Evolutionary conservation across 208 protist species (phyloP).

Genomic region (Wallacemonas sp.): DNA sequence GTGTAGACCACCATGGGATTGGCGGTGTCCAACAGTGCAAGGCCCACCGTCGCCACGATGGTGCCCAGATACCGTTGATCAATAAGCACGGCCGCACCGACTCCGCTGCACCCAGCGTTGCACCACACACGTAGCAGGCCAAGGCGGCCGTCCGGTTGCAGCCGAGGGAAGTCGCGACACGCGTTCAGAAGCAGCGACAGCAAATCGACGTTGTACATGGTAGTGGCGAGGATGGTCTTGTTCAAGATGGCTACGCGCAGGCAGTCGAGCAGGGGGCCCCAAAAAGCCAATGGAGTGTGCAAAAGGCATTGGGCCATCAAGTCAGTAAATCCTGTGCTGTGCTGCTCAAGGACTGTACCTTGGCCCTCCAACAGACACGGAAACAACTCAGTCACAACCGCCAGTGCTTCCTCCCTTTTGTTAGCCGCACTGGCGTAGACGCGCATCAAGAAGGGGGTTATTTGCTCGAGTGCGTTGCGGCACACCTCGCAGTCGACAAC

Average conservation of each 20-base stretch:
- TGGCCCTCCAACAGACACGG: conserved; percentile 22
- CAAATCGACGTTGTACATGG: conserved; percentile 49
- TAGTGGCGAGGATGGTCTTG: conserved; percentile 36
- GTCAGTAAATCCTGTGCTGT: conserved; percentile 46
- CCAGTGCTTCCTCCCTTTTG: conserved; percentile 18
- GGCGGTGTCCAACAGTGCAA: conserved; percentile 52
- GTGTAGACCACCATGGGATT: conserved; percentile 61
- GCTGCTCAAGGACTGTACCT: conserved; percentile 31
- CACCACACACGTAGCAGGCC: conserved; percentile 68
- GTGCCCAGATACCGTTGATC: conserved; percentile 29
- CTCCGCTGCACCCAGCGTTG: conserved; percentile 49
- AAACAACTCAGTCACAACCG: conserved; percentile 17
- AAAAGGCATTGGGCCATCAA: conserved; percentile 37
- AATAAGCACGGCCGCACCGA: conserved; percentile 57
- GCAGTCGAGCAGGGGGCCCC: conserved; percentile 72
- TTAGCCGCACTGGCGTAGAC: conserved; percentile 31
- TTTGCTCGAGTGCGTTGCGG: conserved; percentile 11
- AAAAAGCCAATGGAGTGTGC: conserved; percentile 36
- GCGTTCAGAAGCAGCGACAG: conserved; percentile 41
- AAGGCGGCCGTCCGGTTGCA: conserved; percentile 57
- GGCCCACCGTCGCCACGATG: conserved; percentile 65
- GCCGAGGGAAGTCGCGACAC: conserved; percentile 45
- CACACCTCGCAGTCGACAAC: conserved; percentile 23
- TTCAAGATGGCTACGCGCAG: conserved; percentile 73
- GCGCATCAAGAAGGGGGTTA: conserved; percentile 43